A percentile compares a stretch with the other conserved stretches of the same genome.
These are phyloP conservation scores for Yamadazyma membranifaciens DNA, from an alignment of 1,139 yeast species.

Conservation along the genomic window DNA sequence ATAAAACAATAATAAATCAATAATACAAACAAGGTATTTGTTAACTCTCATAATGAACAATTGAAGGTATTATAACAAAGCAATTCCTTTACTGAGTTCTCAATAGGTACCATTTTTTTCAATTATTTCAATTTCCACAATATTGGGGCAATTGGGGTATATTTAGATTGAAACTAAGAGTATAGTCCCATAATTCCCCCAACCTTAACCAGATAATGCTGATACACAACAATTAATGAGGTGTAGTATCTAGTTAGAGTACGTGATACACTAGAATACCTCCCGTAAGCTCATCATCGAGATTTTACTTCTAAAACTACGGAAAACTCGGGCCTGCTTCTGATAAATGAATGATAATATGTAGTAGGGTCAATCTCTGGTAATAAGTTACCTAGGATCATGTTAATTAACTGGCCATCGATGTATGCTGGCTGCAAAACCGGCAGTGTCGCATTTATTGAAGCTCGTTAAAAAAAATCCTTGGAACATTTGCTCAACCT, in stretches of 20 bases:
- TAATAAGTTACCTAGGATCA: too few species aligned
- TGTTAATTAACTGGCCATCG: too few species aligned
- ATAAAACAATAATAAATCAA: constrained; percentile 28
- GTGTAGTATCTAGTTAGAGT: too few species aligned
- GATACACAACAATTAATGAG: constrained; percentile 1
- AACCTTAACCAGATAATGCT: constrained; percentile 4
- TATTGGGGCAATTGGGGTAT: constrained; percentile 7
- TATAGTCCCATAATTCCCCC: constrained; percentile 7
- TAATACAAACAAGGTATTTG: constrained; percentile 8
- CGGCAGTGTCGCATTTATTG: constrained; percentile 4
- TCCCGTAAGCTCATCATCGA: too few species aligned
- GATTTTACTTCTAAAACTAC: too few species aligned
- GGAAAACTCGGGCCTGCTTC: too few species aligned
- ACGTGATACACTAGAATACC: too few species aligned
- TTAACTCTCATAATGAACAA: constrained; percentile 5
- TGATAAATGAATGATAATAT: too few species aligned
- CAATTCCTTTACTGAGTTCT: constrained; percentile 1
- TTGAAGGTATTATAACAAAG: constrained; percentile 1
- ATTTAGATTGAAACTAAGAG: constrained; percentile 2
- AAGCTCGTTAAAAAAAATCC: constrained; percentile 2
- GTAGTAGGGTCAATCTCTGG: too few species aligned
- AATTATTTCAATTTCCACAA: constrained; percentile 1
- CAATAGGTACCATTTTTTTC: neutral
- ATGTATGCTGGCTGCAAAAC: neutral
- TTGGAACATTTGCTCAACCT: neutral